Evolutionary conservation across 441 rosid species (phyloP), one percentile per base, ranked within the genome.

Genomic region (Dalechampia spathulata): DNA sequence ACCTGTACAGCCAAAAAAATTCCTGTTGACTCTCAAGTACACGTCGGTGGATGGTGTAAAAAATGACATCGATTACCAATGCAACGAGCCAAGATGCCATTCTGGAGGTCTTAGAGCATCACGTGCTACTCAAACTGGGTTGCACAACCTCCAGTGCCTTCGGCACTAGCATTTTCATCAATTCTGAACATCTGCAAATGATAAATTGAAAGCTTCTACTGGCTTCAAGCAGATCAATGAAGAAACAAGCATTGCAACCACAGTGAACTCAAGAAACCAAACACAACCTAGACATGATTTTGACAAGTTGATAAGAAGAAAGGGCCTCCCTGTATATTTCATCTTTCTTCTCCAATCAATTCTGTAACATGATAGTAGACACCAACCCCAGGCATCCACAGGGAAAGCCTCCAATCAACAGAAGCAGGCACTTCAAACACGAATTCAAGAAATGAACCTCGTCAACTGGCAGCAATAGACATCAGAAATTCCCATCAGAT

Each of bases 401-500:
- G 8, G 42, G 12, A 55, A 59, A 60, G 52, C 48, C 49, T 68
- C 46, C 39, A 12, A 40, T 22, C 22, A 30, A 32, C 20, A 28
- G 30, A 46, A 38, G 41, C 41, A 14, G n/a, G 37, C 41, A 9
- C 14, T 13, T 0, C 3, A 19, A 12, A 30, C 41, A 38, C 2
- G 21, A 37, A 21, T 38, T 47, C n/a, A 10, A n/a, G 11, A 20
- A 49, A 16, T 2, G 7, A 25, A 30, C 17, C 30, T 49, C 66
- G 3, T 59, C 56, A 20, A 23, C 7, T 42, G 49, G 42, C 58
- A 48, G 53, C 43, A 32, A 4, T 5, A 40, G 22, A 41, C 14
- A 54, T 43, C 26, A 27, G 17, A 15, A 17, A 19, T 26, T 17
- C 37, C 41, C 0, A 16, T 83, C 80, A 86, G 68, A 86, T 83